These are phyloP conservation scores for Neoboletus magnificus DNA, from an alignment of 768 basidiomycete species.

Conservation along the genomic window DNA sequence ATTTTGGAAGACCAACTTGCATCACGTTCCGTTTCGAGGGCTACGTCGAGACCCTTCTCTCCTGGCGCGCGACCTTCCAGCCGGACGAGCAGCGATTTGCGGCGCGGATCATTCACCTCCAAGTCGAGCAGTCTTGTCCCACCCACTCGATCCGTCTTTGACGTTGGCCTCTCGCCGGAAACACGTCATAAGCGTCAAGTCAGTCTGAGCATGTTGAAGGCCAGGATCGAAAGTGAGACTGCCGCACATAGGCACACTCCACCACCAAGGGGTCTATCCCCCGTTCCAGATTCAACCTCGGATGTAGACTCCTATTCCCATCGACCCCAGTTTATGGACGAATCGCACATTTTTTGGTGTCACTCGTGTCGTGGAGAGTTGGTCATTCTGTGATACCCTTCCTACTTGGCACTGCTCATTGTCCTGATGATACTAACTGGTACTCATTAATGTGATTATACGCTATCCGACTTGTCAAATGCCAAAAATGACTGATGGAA, in stretches of 20 bases:
- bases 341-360: constrained; percentile 90
- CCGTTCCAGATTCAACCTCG: constrained; percentile 36
- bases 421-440: constrained; percentile 11
- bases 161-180: constrained; percentile 68
- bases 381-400: constrained; percentile 53
- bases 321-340: constrained; percentile 79
- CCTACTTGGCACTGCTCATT: neutral
- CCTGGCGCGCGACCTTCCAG: constrained; percentile 44
- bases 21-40: constrained; percentile 40
- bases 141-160: constrained; percentile 56
- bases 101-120: constrained; percentile 34
- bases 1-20: constrained; percentile 65
- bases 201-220: constrained; percentile 86
- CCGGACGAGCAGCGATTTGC: constrained; percentile 39
- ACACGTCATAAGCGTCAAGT: constrained; percentile 79
- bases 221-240: constrained; percentile 81
- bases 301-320: constrained; percentile 18
- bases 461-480: constrained; percentile 5
- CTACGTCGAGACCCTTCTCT: constrained; percentile 45
- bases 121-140: constrained; percentile 34
- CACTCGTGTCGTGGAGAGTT: constrained; percentile 77
- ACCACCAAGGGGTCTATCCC: constrained; percentile 57
- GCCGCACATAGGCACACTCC: constrained; percentile 43
- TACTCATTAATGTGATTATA: constrained; percentile 22
- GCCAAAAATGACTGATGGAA: constrained; percentile 2